These are phyloP conservation scores for Pleurotus ostreatus DNA, from an alignment of 768 basidiomycete species.

Conservation along the genomic window DNA sequence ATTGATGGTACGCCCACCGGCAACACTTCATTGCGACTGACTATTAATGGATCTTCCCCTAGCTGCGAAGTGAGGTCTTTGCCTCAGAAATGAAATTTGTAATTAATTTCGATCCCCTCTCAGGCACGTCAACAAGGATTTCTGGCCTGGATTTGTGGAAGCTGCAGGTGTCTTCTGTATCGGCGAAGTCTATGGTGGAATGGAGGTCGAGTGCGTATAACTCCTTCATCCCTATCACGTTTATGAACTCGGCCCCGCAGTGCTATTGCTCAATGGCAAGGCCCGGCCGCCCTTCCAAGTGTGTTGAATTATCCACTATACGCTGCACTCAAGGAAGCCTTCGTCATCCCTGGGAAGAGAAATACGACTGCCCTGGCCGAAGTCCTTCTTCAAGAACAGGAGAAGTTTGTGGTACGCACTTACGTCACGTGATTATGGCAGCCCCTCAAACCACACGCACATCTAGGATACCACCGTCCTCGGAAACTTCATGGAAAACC, in stretches of 20 bases:
- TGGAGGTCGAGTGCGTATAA: slow-evolving; percentile 42
- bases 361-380: slow-evolving; percentile 58
- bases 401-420: too few species aligned
- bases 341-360: slow-evolving; percentile 63
- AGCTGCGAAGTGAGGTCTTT: slow-evolving; percentile 39
- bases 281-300: slow-evolving; percentile 57
- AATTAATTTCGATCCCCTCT: slow-evolving; percentile 16
- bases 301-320: slow-evolving; percentile 74
- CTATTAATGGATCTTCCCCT: slow-evolving; percentile 18
- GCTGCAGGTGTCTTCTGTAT: slow-evolving; percentile 85
- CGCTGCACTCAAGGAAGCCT: slow-evolving; percentile 56
- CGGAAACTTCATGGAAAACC: slow-evolving; percentile 80
- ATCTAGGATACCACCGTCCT: slow-evolving; percentile 40
- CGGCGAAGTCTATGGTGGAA: slow-evolving; percentile 70
- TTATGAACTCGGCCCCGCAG: slow-evolving; percentile 26
- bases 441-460: slow-evolving; percentile 4
- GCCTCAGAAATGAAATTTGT: not conserved
- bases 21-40: slow-evolving; percentile 23
- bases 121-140: slow-evolving; percentile 67
- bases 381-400: slow-evolving; percentile 28
- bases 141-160: slow-evolving; percentile 73
- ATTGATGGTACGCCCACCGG: slow-evolving; percentile 54
- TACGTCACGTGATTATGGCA: too few species aligned
- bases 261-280: slow-evolving; percentile 56
- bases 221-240: not conserved